These are phyloP conservation scores for Phytopythium vexans DNA, from an alignment of 352 stramenopile species.

Conservation along the genomic window DNA sequence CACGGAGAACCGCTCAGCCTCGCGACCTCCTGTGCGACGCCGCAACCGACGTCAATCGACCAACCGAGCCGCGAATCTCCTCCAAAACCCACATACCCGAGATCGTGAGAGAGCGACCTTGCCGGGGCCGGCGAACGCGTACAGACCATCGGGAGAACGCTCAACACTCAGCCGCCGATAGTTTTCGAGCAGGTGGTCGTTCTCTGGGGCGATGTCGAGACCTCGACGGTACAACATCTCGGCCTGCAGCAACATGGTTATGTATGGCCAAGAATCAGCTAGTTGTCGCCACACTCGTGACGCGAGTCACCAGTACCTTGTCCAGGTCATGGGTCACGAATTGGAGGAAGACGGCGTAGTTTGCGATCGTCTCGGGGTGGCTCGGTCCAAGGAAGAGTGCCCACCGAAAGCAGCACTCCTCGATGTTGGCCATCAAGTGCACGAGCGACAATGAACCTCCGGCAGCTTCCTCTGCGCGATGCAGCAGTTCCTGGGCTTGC, in stretches of 20 bases:
- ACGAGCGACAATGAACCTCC: neutral
- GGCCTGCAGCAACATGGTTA: conserved; percentile 18
- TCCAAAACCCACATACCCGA: conserved; percentile 15
- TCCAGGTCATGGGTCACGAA: conserved; percentile 56
- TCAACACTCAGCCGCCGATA: conserved; percentile 56
- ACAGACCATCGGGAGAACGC: conserved; percentile 43
- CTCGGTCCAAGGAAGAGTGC: conserved; percentile 52
- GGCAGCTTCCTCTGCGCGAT: conserved; percentile 13
- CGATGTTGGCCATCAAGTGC: conserved; percentile 25
- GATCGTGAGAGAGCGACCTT: conserved; percentile 41
- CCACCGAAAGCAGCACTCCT: conserved; percentile 64
- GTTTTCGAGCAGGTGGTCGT: conserved; percentile 54
- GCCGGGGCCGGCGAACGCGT: conserved; percentile 43
- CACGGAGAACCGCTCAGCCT: conserved; percentile 17
- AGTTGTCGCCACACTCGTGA: neutral
- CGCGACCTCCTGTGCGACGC: conserved; percentile 11
- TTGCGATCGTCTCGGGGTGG: conserved; percentile 51
- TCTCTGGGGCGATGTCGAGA: conserved; percentile 43
- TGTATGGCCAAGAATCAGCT: neutral
- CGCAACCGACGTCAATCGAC: neutral
- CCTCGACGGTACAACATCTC: conserved; percentile 65
- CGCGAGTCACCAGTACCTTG: conserved; percentile 18
- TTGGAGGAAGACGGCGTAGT: conserved; percentile 63
- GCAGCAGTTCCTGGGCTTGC: conserved; percentile 34
- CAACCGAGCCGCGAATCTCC: neutral